These are phyloP conservation scores for Nannochloropsis gaditana DNA, from an alignment of 108 stramenopile species.

Conservation along the genomic window DNA sequence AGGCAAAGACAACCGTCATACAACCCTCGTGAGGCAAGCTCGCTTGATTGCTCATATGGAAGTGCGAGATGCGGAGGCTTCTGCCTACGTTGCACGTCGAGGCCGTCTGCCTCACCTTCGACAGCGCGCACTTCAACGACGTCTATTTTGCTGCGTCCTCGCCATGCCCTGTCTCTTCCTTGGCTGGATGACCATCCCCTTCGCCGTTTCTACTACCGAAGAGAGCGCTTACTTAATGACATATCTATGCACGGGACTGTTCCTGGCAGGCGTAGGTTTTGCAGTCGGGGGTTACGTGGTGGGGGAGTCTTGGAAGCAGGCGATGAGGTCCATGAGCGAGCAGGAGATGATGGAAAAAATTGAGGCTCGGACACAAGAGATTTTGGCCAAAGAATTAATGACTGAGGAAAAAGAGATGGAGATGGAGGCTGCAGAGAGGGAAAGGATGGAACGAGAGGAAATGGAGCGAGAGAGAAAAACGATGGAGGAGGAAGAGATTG, in stretches of 20 bases:
- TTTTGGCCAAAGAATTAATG: neutral
- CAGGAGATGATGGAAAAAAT: neutral
- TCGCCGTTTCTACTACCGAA: neutral
- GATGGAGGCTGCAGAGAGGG: neutral
- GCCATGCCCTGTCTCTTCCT: neutral
- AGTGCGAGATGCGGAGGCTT: neutral
- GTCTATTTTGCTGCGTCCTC: neutral
- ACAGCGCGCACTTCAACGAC: neutral
- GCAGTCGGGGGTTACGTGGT: neutral
- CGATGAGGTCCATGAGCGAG: neutral
- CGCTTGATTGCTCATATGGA: neutral
- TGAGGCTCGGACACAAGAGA: neutral
- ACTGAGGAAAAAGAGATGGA: neutral
- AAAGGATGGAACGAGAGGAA: neutral
- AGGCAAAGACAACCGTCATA: no score
- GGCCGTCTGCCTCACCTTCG: neutral
- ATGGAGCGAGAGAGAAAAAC: neutral
- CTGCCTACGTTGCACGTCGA: neutral
- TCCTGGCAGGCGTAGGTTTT: neutral
- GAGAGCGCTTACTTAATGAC: neutral
- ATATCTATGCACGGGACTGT: neutral
- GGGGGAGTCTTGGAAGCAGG: neutral
- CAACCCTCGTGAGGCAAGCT: neutral
- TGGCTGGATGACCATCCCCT: neutral
- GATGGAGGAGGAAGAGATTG: conserved; percentile 1